Evolutionary conservation across 164 flowering plant species (phyloP), one percentile per base, ranked within the genome.

Genomic region (Tinospora cordifolia): DNA sequence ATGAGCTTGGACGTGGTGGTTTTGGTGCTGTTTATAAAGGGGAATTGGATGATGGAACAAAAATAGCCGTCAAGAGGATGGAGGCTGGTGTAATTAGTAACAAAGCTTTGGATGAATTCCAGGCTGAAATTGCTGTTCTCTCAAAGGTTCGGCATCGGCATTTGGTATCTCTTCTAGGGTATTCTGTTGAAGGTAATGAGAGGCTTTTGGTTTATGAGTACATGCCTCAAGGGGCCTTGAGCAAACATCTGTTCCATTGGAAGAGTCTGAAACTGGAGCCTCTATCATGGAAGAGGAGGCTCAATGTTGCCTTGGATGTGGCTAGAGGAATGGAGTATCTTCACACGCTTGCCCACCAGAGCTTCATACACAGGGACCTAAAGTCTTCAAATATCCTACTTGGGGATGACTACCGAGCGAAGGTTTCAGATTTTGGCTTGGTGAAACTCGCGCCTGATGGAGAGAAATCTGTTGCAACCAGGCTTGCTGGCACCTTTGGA

Each of bases 291-390:
- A 82, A 76, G 65, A 80, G 77, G 77, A 83, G 97, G 85, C 83
- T 90, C 15, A 79, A 63, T 59, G 81, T 90, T 78, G 93, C 90
- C 2, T 76, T 90, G 69, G 96, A 90, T 81, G 91, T 90, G 8
- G 96, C 91, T 57, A 81, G 91, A 75, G 96, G 90, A 68, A 79
- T 90, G 87, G 96, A 90, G 59, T 90, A 90, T 81, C 89, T 90
- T 51, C 96, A 90, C 72, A 76, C 65, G 67, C 62, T 90, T 60
- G 93, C 93, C 49, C 86, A 83, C 12, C 83, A 86, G 57, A 88
- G 87, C 75, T 90, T 90, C 71, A 87, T 90, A 49, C 96, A 88
- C 69, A 79, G 96, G 49, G 93, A 90, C 72, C 87, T 88, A 17
- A 90, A 90, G 74, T 83, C 96, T 64, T 86, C 96, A 8, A 90